phyloP scores from a whole-genome alignment of 2,329 filamentous ascomycete genomes.

The Trichocomaceae sp. region DNA sequence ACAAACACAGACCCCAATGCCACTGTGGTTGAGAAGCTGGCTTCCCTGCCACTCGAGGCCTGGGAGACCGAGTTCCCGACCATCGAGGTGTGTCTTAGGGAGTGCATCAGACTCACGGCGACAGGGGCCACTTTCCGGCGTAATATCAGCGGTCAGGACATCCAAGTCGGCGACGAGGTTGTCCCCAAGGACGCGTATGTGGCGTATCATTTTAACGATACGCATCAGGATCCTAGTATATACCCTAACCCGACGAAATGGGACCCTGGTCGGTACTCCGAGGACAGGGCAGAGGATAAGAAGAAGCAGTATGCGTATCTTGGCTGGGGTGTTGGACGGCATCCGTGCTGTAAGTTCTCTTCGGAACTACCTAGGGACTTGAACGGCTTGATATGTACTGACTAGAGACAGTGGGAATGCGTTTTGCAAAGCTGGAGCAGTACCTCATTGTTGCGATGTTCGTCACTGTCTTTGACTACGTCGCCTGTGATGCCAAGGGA shows the following conservation, averaged over 20 bases:
- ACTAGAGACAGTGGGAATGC: background rate
- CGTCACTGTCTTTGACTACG: background rate
- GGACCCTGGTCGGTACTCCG: conserved; percentile 5
- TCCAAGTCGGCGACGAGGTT: conserved; percentile 2
- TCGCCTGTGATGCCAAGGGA: background rate
- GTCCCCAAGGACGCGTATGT: conserved; percentile 2
- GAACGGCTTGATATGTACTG: background rate
- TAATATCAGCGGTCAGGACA: background rate
- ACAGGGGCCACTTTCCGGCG: conserved; percentile 1
- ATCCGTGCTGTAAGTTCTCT: background rate
- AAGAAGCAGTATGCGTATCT: conserved; percentile 9
- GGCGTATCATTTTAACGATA: background rate
- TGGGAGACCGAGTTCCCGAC: conserved; percentile 7
- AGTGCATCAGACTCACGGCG: conserved; percentile 6
- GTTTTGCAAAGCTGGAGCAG: conserved; percentile 9
- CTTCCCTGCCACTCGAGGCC: conserved; percentile 4
- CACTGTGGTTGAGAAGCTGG: conserved; percentile 5
- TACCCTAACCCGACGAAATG: conserved; percentile 8
- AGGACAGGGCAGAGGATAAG: conserved; percentile 3
- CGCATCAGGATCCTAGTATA: conserved; percentile 3
- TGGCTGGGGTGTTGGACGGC: conserved; percentile 9
- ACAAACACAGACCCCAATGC: background rate
- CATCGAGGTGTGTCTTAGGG: conserved; percentile 6
- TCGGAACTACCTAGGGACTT: no score
- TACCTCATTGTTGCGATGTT: conserved; percentile 5